Percentiles rank a stretch among this genome's conserved stretches.
Conservation (phyloP, 495 filamentous ascomycete genomes). For the Platismatia glauca region DNA sequence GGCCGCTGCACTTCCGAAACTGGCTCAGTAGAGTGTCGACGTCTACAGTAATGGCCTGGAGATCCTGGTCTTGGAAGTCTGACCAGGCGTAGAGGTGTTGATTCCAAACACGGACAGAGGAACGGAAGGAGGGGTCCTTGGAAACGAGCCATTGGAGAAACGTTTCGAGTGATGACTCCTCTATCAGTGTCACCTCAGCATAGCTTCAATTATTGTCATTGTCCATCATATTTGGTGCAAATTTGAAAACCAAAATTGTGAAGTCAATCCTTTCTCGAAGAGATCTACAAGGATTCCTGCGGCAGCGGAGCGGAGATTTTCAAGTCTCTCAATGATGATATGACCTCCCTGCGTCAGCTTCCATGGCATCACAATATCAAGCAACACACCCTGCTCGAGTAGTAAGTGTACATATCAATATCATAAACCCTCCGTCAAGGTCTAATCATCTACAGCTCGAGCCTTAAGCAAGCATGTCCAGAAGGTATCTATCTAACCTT, state of each 20-base stretch:
- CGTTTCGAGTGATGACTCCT: not conserved
- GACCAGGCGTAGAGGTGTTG: slow-evolving; percentile 30
- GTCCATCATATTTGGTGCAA: no score
- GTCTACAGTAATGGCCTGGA: slow-evolving; percentile 18
- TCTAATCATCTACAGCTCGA: slow-evolving; percentile 47
- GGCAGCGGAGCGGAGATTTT: not conserved
- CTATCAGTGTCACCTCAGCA: not conserved
- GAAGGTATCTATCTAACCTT: slow-evolving; percentile 79
- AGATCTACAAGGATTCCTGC: not conserved
- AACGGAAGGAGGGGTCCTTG: slow-evolving; percentile 50
- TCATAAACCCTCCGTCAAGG: not conserved
- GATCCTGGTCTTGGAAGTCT: slow-evolving; percentile 24
- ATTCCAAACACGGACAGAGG: slow-evolving; percentile 50
- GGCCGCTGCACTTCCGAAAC: slow-evolving; percentile 12
- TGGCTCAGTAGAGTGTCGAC: slow-evolving; percentile 30
- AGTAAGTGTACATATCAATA: slow-evolving; percentile 41
- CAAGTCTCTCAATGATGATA: slow-evolving; percentile 8
- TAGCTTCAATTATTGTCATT: not conserved
- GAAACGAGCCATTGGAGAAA: slow-evolving; percentile 13
- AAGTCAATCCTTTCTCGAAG: not conserved
- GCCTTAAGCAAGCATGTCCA: slow-evolving; percentile 70
- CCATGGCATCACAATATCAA: slow-evolving; percentile 24
- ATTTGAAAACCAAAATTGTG: not conserved
- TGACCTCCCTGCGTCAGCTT: slow-evolving; percentile 12
- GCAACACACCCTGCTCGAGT: slow-evolving; percentile 69